Percentiles rank a stretch among this genome's conserved stretches.
phyloP scores from a whole-genome alignment of 2,329 filamentous ascomycete species.

The Pseudohalonectria lignicola region DNA sequence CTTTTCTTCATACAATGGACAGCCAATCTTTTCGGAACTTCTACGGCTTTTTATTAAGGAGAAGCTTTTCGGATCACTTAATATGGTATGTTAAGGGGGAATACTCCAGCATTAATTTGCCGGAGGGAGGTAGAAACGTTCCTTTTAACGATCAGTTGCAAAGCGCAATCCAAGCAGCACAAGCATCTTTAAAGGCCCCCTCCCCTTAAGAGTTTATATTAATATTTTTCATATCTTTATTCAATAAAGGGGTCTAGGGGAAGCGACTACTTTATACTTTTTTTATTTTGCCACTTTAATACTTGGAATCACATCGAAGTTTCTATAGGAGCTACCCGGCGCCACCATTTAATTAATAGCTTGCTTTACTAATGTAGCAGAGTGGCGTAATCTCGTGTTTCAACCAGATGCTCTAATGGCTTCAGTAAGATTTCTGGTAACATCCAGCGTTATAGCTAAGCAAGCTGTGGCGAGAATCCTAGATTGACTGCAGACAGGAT shows the following conservation, averaged over 20 bases:
- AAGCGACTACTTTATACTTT: not conserved
- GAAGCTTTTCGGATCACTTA: too few relatives aligned
- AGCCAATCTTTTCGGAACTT: too few relatives aligned
- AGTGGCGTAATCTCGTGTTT: not conserved
- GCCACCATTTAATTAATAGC: not conserved
- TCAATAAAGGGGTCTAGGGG: not conserved
- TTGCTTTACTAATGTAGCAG: not conserved
- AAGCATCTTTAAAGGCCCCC: not conserved
- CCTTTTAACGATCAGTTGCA: too few relatives aligned
- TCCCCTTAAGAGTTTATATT: too few relatives aligned
- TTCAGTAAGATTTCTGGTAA: too few relatives aligned
- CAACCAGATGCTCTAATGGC: not conserved
- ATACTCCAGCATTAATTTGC: not conserved
- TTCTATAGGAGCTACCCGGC: not conserved
- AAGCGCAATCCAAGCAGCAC: not conserved
- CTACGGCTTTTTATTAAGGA: too few relatives aligned
- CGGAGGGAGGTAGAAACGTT: not conserved
- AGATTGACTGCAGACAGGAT: too few relatives aligned
- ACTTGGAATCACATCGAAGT: not conserved
- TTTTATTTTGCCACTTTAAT: not conserved
- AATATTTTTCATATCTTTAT: too few relatives aligned
- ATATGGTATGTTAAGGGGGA: too few relatives aligned
- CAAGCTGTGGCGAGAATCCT: too few relatives aligned
- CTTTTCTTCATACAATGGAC: too few relatives aligned
- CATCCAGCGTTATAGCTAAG: too few relatives aligned